Conservation (phyloP, 2,329 filamentous ascomycete genomes). For the Lecanicillium sp. region DNA sequence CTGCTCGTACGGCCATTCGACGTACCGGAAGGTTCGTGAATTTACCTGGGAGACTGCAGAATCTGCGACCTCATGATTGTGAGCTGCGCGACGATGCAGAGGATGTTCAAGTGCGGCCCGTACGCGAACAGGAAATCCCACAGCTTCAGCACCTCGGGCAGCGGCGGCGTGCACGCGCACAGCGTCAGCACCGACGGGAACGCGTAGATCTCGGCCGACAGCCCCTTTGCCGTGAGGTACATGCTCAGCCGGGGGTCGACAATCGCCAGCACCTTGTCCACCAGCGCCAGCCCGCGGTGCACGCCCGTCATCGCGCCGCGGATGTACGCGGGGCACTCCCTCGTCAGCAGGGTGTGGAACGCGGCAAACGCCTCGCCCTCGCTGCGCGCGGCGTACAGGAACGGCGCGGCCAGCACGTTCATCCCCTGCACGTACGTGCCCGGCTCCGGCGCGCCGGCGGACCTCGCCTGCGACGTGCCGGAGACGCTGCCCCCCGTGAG, state of each 20-base stretch:
- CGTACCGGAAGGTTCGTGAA: slow-evolving; percentile 1
- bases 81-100: slow-evolving; percentile 94
- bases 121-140: slow-evolving; percentile 99
- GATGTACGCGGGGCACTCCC: slow-evolving; percentile 89
- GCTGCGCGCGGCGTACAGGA: slow-evolving; percentile 88
- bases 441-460: slow-evolving; percentile 52
- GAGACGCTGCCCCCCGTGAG: slow-evolving; percentile 5
- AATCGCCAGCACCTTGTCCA: slow-evolving; percentile 86
- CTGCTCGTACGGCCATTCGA: too few species aligned
- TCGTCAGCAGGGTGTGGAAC: slow-evolving; percentile 80
- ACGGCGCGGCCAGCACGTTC: slow-evolving; percentile 95
- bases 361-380: slow-evolving; percentile 92
- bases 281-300: slow-evolving; percentile 81
- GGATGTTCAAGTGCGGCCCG: slow-evolving; percentile 86
- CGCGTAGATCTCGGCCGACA: slow-evolving; percentile 91
- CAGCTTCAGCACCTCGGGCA: slow-evolving; percentile 85
- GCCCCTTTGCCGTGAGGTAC: slow-evolving; percentile 77
- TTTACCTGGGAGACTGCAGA: slow-evolving; percentile 74
- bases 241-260: slow-evolving; percentile 83
- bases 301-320: slow-evolving; percentile 96
- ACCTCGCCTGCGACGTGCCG: slow-evolving; percentile 31
- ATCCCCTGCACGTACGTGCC: slow-evolving; percentile 97
- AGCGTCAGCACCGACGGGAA: slow-evolving; percentile 93
- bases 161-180: slow-evolving; percentile 88
- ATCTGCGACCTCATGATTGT: slow-evolving; percentile 82